Conservation (phyloP, 2,329 filamentous ascomycete species). For the Epichloe sibirici region DNA sequence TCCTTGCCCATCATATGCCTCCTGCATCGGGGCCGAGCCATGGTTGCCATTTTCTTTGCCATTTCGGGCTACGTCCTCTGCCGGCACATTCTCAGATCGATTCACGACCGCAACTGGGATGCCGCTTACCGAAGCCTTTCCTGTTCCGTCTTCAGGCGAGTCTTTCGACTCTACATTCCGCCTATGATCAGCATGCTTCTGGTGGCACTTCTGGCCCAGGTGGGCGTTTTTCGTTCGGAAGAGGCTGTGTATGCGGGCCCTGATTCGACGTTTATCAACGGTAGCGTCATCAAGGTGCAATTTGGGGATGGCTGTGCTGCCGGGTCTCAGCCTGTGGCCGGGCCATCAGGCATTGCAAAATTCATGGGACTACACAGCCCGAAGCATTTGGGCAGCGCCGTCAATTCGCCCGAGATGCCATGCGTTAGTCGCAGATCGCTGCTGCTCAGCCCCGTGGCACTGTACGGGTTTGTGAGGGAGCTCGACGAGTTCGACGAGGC, state of each 20-base stretch:
- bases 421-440: neutral
- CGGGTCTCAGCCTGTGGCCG: neutral
- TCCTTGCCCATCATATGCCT: constrained; percentile 28
- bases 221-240: constrained; percentile 24
- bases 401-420: neutral
- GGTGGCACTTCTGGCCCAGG: constrained; percentile 26
- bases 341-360: neutral
- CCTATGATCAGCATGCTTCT: constrained; percentile 28
- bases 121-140: constrained; percentile 24
- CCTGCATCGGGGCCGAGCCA: constrained; percentile 26
- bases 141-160: constrained; percentile 25
- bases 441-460: neutral
- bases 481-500: neutral
- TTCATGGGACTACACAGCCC: neutral
- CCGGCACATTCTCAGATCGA: constrained; percentile 24
- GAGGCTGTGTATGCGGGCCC: constrained; percentile 23
- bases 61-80: constrained; percentile 31
- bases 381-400: neutral
- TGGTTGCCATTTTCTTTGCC: constrained; percentile 32
- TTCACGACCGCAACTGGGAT: constrained; percentile 23
- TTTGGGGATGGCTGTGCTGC: neutral
- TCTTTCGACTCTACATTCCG: constrained; percentile 28
- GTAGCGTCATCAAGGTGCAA: neutral
- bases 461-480: neutral
- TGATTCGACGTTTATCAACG: constrained; percentile 27